These are phyloP conservation scores for Luvunga scandens DNA, from an alignment of 345 rosid genomes.

Conservation along the genomic window DNA sequence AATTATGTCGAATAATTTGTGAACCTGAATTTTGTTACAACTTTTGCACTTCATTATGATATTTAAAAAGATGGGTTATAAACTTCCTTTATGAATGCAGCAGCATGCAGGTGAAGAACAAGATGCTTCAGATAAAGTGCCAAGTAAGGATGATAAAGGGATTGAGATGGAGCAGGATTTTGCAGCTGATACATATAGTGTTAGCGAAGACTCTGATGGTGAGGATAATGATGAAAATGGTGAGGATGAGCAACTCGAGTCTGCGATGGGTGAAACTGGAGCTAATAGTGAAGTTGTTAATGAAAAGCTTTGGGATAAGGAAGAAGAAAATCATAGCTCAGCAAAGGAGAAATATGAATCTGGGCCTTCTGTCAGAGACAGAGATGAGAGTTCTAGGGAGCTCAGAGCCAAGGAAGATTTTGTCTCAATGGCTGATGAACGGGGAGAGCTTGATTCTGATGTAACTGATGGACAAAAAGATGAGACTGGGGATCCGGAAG, in stretches of 20 bases:
- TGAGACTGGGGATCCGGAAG: constrained; percentile 48
- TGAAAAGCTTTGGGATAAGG: constrained; percentile 71
- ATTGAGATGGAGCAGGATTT: constrained; percentile 90
- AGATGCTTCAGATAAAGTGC: constrained; percentile 52
- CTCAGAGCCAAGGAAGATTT: constrained; percentile 80
- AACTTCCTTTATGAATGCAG: constrained; percentile 11
- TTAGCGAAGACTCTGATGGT: constrained; percentile 70
- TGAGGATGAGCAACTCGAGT: constrained; percentile 68
- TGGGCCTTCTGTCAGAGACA: constrained; percentile 64
- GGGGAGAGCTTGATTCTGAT: constrained; percentile 40
- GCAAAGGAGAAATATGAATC: constrained; percentile 73
- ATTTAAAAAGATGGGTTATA: not conserved
- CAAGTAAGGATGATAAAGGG: constrained; percentile 68
- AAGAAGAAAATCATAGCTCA: constrained; percentile 46
- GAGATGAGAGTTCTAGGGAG: constrained; percentile 55
- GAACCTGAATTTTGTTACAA: not conserved
- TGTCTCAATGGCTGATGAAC: constrained; percentile 36
- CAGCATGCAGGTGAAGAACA: constrained; percentile 64
- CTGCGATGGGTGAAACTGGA: constrained; percentile 76
- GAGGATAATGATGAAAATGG: constrained; percentile 57
- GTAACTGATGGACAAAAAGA: constrained; percentile 42
- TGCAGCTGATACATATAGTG: constrained; percentile 61
- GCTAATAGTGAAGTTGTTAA: constrained; percentile 62
- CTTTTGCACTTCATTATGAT: not conserved
- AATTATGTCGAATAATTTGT: no score